Percentiles rank a stretch among this genome's conserved stretches.
Evolutionary conservation across 495 filamentous ascomycete species (phyloP).

Genomic region (Penicillium pulvis): DNA sequence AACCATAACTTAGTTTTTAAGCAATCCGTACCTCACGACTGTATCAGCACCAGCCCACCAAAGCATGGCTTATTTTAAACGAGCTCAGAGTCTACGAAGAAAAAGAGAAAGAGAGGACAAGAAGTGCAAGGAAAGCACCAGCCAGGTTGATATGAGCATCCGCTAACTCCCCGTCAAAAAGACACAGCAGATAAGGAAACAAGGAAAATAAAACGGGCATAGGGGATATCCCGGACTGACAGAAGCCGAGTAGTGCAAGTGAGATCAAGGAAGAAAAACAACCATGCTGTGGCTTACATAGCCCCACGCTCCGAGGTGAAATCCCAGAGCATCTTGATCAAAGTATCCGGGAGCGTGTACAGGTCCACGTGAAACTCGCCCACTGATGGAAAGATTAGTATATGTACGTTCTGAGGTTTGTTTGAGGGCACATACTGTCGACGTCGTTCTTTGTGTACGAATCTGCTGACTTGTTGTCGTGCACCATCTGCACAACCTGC

Average conservation of each 20-base stretch:
- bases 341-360: constrained; percentile 83
- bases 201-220: constrained; percentile 2
- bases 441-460: constrained; percentile 98
- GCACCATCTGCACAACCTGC: constrained; percentile 94
- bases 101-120: constrained; percentile 1
- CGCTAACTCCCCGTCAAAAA: constrained; percentile 27
- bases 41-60: neutral
- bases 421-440: constrained; percentile 64
- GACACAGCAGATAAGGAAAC: constrained; percentile 9
- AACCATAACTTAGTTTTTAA: neutral
- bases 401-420: neutral
- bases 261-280: constrained; percentile 1
- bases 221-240: neutral
- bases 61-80: neutral
- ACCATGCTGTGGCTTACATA: constrained; percentile 26
- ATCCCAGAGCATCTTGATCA: constrained; percentile 91
- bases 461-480: constrained; percentile 88
- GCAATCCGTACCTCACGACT: neutral
- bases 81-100: constrained; percentile 11
- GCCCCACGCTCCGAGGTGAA: constrained; percentile 58
- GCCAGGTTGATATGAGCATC: constrained; percentile 20
- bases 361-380: constrained; percentile 99
- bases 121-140: constrained; percentile 15
- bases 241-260: neutral
- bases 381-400: constrained; percentile 50